Base-by-base conservation (phyloP, 805 yeast species). In the Komagataella pseudopastoris region DNA sequence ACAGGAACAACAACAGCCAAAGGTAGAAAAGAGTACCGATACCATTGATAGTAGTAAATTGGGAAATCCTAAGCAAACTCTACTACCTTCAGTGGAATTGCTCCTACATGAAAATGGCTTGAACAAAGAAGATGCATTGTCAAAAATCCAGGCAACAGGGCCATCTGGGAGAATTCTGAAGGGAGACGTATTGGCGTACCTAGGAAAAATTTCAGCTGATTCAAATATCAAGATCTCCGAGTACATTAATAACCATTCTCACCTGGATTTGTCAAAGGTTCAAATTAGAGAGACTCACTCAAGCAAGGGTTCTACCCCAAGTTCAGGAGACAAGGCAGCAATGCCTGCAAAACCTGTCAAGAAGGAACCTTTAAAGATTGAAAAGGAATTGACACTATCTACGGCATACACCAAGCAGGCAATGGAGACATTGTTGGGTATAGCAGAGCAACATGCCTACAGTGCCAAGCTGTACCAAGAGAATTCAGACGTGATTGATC, bases 181-280 rank as follows among this genome's bases (percentile, higher is more conserved):
- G 68, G 98, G 98, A 56, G 99, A 91, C 65, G 91, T 90, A 1
- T 73, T 90, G 56, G 93, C 95, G 0, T 81, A 78, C 62, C 61
- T 90, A 50, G 97, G 98, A 24, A 67, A 76, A 54, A 85, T 90
- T 51, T 67, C 87, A 8, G 59, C 70, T 44, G 80, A 77, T 6
- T 68, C 83, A 6, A 80, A 81, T 22, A 59, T 66, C 17, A 63
- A 68, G 18, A 72, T 90, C 53, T 71, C 85, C 5, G 68, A 77
- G 30, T 82, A 71, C 60, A 66, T 90, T 56, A 70, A 76, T 50
- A 65, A 73, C 39, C 75, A 75, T 56, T 75, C 77, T 55, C 82
- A 78, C 59, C 70, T 89, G 56, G 96, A 90, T 63, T 71, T 89
- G 54, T 75, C 88, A 46, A 78, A 84, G 64, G 79, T 89, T 55